These are phyloP conservation scores for Pestalotiopsis sp. DNA, from an alignment of 2,329 filamentous ascomycete genomes.

Conservation along the genomic window DNA sequence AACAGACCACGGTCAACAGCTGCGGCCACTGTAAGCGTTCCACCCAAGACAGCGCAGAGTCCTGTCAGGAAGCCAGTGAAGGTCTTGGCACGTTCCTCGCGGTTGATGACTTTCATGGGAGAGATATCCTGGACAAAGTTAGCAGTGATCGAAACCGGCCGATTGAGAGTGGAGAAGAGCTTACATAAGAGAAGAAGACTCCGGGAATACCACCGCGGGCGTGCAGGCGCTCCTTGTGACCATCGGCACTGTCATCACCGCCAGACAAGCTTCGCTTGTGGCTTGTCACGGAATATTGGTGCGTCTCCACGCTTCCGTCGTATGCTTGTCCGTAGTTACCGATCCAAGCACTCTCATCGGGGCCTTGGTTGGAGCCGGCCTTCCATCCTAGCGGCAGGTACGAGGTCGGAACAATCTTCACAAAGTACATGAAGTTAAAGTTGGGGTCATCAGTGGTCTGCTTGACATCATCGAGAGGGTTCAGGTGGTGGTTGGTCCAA, in stretches of 20 bases:
- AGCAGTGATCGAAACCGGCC: constrained; percentile 15
- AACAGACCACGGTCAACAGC: constrained; percentile 90
- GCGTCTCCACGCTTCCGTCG: constrained; percentile 88
- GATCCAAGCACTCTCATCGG: constrained; percentile 60
- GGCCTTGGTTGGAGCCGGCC: constrained; percentile 31
- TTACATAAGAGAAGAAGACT: constrained; percentile 97
- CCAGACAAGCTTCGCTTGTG: constrained; percentile 88
- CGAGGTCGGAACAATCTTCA: constrained; percentile 96
- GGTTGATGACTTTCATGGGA: constrained; percentile 99
- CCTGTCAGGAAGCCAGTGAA: constrained; percentile 93
- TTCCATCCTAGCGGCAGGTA: constrained; percentile 89
- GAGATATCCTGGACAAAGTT: constrained; percentile 76
- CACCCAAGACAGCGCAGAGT: constrained; percentile 91
- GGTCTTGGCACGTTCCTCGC: constrained; percentile 84
- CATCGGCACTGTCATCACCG: constrained; percentile 81
- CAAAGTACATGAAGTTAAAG: constrained; percentile 98
- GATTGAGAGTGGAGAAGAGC: constrained; percentile 34
- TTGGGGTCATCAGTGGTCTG: constrained; percentile 80
- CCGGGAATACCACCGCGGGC: constrained; percentile 91
- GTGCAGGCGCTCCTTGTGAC: constrained; percentile 90
- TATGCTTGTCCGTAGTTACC: constrained; percentile 67
- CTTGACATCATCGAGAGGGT: constrained; percentile 81
- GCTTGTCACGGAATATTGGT: constrained; percentile 97
- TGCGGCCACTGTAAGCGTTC: constrained; percentile 92
- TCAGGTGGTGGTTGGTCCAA: constrained; percentile 90